Percentiles rank a stretch among this genome's conserved stretches.
These are phyloP conservation scores for Chaetomium sp. DNA, from an alignment of 2,329 filamentous ascomycete genomes.

Conservation along the genomic window DNA sequence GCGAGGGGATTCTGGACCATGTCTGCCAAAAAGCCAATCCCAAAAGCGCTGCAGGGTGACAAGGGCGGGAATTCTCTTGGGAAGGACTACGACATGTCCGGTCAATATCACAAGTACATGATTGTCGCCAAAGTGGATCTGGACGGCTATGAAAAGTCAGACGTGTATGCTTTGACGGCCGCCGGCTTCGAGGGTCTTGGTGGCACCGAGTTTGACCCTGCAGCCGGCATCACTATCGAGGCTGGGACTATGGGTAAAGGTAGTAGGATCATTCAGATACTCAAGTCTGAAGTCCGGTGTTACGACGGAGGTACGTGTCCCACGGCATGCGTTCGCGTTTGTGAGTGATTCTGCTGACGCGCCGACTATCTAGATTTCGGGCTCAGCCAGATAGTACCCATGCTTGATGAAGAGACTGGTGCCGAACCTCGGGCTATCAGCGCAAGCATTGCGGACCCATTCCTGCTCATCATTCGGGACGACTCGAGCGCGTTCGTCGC, in stretches of 20 bases:
- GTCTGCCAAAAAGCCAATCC: conserved; percentile 66
- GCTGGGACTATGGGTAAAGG: conserved; percentile 81
- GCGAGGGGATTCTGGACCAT: conserved; percentile 82
- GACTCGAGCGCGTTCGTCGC: conserved; percentile 80
- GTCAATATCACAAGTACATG: conserved; percentile 75
- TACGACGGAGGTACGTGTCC: conserved; percentile 78
- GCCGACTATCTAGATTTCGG: conserved; percentile 67
- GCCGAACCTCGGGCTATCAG: conserved; percentile 76
- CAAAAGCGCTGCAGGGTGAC: conserved; percentile 58
- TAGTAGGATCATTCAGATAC: conserved; percentile 81
- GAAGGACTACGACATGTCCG: conserved; percentile 59
- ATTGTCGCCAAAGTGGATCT: conserved; percentile 74
- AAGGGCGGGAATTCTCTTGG: conserved; percentile 53
- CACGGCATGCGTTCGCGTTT: neutral
- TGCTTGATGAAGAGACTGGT: conserved; percentile 87
- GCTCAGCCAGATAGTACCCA: conserved; percentile 86
- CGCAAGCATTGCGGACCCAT: conserved; percentile 85
- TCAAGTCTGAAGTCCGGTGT: conserved; percentile 82
- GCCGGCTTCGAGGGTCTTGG: conserved; percentile 73
- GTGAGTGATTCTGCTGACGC: conserved; percentile 29
- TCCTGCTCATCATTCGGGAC: conserved; percentile 78
- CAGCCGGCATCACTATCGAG: conserved; percentile 83
- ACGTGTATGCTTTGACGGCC: conserved; percentile 74
- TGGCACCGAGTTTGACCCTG: conserved; percentile 88
- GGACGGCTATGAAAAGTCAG: conserved; percentile 73